Conservation (phyloP, 306 rosid genomes). For the Sophora flavescens region DNA sequence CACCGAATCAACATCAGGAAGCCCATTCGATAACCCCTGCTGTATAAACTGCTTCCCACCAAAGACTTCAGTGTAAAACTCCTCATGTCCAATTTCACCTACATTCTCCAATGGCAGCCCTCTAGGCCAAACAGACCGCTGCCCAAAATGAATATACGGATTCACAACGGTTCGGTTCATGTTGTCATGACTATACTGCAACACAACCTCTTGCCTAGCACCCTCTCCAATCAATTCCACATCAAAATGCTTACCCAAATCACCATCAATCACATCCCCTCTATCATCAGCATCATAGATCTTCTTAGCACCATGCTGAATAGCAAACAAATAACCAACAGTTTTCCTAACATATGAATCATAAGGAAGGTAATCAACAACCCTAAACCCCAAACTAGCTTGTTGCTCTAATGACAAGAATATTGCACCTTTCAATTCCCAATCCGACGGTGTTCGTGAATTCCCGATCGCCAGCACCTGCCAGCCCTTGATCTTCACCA, state of each 20-base stretch:
- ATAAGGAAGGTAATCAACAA: constrained; percentile 83
- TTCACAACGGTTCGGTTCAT: constrained; percentile 82
- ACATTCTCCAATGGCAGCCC: constrained; percentile 95
- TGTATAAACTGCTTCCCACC: constrained; percentile 97
- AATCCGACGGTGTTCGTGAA: constrained; percentile 85
- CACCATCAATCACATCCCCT: constrained; percentile 85
- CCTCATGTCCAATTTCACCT: constrained; percentile 89
- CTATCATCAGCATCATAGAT: constrained; percentile 95
- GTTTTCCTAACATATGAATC: constrained; percentile 91
- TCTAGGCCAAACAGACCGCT: constrained; percentile 98
- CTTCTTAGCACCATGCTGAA: constrained; percentile 94
- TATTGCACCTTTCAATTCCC: constrained; percentile 90
- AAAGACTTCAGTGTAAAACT: constrained; percentile 83
- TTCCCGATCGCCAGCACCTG: constrained; percentile 90
- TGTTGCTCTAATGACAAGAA: constrained; percentile 87
- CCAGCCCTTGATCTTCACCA: constrained; percentile 86
- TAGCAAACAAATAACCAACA: constrained; percentile 93
- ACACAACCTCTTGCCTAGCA: constrained; percentile 85
- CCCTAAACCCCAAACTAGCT: constrained; percentile 82
- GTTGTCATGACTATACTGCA: constrained; percentile 90
- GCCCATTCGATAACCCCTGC: constrained; percentile 92
- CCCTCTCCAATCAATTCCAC: constrained; percentile 81
- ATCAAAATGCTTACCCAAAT: constrained; percentile 94
- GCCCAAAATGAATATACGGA: constrained; percentile 97
- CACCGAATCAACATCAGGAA: constrained; percentile 96